Base-by-base conservation (phyloP, 2,329 filamentous ascomycete species). In the Periconia digitata region DNA sequence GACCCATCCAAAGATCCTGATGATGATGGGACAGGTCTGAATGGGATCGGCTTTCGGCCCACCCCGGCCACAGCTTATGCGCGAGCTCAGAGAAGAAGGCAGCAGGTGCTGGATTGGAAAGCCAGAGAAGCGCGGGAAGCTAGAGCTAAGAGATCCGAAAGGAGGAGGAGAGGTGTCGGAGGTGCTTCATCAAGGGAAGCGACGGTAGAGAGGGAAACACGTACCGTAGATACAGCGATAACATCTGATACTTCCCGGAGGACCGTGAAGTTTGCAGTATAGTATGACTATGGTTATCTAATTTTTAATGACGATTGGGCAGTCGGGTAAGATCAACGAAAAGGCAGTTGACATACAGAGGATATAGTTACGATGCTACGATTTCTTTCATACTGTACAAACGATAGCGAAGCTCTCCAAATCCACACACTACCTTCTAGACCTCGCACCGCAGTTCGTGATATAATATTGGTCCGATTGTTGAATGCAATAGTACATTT, bases 341-440 rank as follows among this genome's bases (percentile, higher is more conserved):
- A n/a, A n/a, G n/a, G n/a, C n/a, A n/a, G n/a, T n/a, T n/a, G n/a
- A n/a, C n/a, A n/a, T n/a, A n/a, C n/a, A n/a, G n/a, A n/a, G 15
- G 38, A 15, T 35, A n/a, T 16, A 16, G 32, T 44, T 34, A 51
- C 22, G 49, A 51, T 45, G 41, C 38, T 38, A 51, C 39, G 49
- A 51, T 43, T 43, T 40, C 17, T 48, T 3, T 46, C 43, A 46
- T 20, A 38, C 48, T 45, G 34, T 48, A 48, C 37, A 40, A 47
- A 43, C 20, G 38, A 8, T 18, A 95, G 49, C 78, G 78, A 55
- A 88, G 39, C 96, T 71, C 72, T 96, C 54, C 75, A 96, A 72
- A 81, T 40, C 18, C 18, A 15, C 27, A 32, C 15, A 15, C 45
- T 84, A 96, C 39, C 29, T 37, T 7, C 41, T 23, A 10, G 7